phyloP scores from a whole-genome alignment of 2,329 filamentous ascomycete genomes.

The Aspergillus unguis region DNA sequence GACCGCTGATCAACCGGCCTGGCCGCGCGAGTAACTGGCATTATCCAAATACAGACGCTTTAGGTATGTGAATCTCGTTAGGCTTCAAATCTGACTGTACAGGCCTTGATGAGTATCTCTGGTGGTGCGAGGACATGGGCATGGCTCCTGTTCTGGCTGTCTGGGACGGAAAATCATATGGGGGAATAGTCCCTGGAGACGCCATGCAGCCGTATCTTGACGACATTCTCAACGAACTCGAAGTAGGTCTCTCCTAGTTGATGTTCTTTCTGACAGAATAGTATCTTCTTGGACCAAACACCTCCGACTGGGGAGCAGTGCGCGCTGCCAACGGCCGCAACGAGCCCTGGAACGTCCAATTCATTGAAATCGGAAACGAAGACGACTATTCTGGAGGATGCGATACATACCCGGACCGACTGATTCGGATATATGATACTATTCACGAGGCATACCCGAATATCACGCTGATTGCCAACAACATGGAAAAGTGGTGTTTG shows the following conservation, averaged over 20 bases:
- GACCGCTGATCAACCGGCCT: conserved; percentile 44
- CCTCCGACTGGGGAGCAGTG: conserved; percentile 52
- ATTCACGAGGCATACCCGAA: conserved; percentile 55
- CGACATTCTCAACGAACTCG: conserved; percentile 60
- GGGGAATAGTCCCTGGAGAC: conserved; percentile 47
- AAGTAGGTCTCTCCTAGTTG: conserved; percentile 31
- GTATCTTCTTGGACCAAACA: conserved; percentile 55
- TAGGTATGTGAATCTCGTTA: too few species aligned
- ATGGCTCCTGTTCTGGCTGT: conserved; percentile 57
- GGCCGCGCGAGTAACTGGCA: conserved; percentile 56
- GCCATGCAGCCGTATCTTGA: conserved; percentile 57
- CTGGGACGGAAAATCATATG: conserved; percentile 55
- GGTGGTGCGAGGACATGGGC: conserved; percentile 60
- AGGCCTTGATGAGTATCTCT: conserved; percentile 55
- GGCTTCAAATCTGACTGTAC: fast-evolving
- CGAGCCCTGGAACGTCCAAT: conserved; percentile 57
- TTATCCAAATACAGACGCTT: conserved; percentile 61
- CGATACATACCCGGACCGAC: conserved; percentile 53
- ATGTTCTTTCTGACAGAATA: background rate
- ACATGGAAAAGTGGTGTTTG: conserved; percentile 27
- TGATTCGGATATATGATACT: conserved; percentile 57
- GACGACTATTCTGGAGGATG: conserved; percentile 58
- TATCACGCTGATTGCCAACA: conserved; percentile 54
- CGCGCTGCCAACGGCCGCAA: conserved; percentile 59
- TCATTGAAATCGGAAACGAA: conserved; percentile 66